Evolutionary conservation across 1,139 yeast genomes (phyloP).

Genomic region (Candida sojae): DNA sequence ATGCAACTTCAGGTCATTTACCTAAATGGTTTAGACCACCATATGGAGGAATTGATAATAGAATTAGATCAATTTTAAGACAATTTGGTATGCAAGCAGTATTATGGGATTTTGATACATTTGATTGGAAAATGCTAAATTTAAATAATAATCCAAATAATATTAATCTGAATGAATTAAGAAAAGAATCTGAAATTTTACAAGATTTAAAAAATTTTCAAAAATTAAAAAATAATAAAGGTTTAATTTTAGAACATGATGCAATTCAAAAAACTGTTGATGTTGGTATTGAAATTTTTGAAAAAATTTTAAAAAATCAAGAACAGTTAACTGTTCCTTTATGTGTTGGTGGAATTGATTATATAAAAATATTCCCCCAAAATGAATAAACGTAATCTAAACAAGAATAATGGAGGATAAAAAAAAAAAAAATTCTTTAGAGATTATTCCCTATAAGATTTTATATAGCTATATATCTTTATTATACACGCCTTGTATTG

Average conservation of each 20-base stretch:
- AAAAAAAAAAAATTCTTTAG: no score
- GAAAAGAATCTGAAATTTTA: slow-evolving; percentile 53
- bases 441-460: no score
- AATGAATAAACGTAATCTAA: no score
- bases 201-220: slow-evolving; percentile 59
- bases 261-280: slow-evolving; percentile 66
- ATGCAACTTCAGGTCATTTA: slow-evolving; percentile 85
- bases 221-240: slow-evolving; percentile 38
- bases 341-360: slow-evolving; percentile 69
- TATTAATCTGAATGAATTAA: slow-evolving; percentile 8
- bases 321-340: slow-evolving; percentile 79
- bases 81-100: slow-evolving; percentile 88
- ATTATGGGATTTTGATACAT: slow-evolving; percentile 89
- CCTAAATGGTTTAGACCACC: slow-evolving; percentile 98
- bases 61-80: slow-evolving; percentile 76
- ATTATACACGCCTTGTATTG: background rate
- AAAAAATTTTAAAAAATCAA: slow-evolving; percentile 43
- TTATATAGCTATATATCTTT: background rate
- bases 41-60: slow-evolving; percentile 88
- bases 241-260: slow-evolving; percentile 85
- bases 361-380: slow-evolving; percentile 31
- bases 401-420: background rate
- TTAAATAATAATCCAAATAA: no score
- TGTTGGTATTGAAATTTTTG: slow-evolving; percentile 60
- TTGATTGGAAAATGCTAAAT: slow-evolving; percentile 79